Evolutionary conservation across 768 basidiomycete species (phyloP), one percentile per base, ranked within the genome.

Genomic region (Mycena haematopus): DNA sequence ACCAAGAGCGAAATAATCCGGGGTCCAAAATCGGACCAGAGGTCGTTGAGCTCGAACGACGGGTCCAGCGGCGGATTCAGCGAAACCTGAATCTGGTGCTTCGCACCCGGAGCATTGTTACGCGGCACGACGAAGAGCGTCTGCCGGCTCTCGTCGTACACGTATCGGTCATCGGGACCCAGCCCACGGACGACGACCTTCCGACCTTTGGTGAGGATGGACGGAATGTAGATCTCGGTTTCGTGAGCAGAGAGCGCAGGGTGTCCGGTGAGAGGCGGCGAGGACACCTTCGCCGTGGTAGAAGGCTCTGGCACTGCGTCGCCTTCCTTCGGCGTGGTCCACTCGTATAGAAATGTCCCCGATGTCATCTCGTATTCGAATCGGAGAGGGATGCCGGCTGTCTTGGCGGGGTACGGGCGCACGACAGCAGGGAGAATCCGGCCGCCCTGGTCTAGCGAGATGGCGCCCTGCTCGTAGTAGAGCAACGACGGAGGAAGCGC

Each of bases 391-490:
- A 92, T 85, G 13, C 96, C 96, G 1, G 94, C 92, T 0, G 90
- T 91, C 73, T 96, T 96, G 53, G 93, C 86, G 1, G 95, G 86
- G 73, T 98, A 97, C 4, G 96, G 96, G 2, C 96, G 86, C 25
- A 96, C 93, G 54, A 97, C 75, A 4, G 91, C 82, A 15, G 85
- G 76, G 2, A 98, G 79, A 47, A 96, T 87, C 19, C 96, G 81
- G 0, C 80, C 91, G 3, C 96, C 95, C 47, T 89, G 88, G 72
- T 99, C 95, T 33, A 95, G 81, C 6, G 87, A 85, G n/a, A 83
- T 79, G 2, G 87, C 82, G 21, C 77, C 78, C 73, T 92, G 91
- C 10, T 83, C 80, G 58, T 83, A 81, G 65, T 82, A 82, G 14
- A 90, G 78, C 42, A 86, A 71, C 0, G 82, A 82, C 0, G 81